A percentile compares a stretch with the other conserved stretches of the same genome.
These are phyloP conservation scores for Pseudoneurospora amorphoporcata DNA, from an alignment of 495 filamentous ascomycete species.

Conservation along the genomic window DNA sequence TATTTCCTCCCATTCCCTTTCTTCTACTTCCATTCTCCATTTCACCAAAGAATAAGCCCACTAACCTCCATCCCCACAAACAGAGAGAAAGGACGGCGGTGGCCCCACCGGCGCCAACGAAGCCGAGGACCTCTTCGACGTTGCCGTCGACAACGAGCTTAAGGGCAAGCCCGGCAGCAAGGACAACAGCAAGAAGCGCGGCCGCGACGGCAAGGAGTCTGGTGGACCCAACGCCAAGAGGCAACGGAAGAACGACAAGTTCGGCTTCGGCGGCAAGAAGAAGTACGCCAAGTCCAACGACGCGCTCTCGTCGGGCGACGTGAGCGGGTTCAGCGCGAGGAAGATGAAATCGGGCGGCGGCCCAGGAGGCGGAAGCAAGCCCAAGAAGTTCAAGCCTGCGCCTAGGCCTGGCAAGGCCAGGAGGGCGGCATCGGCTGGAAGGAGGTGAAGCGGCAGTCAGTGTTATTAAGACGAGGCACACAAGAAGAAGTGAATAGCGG, in stretches of 20 bases:
- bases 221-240: conserved; percentile 55
- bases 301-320: conserved; percentile 64
- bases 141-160: conserved; percentile 75
- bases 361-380: conserved; percentile 13
- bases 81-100: conserved; percentile 76
- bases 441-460: background rate
- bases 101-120: conserved; percentile 54
- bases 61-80: conserved; percentile 6
- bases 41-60: background rate
- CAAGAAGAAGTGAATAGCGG: background rate
- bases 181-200: conserved; percentile 26
- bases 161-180: conserved; percentile 30
- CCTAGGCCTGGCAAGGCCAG: conserved; percentile 27
- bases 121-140: conserved; percentile 88
- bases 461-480: no score
- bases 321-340: conserved; percentile 66
- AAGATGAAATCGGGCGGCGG: conserved; percentile 59
- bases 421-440: conserved; percentile 21
- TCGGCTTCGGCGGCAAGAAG: conserved; percentile 93
- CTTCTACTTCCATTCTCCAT: background rate
- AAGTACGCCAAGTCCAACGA: conserved; percentile 78
- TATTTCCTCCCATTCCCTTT: conserved; percentile 4
- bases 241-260: conserved; percentile 86
- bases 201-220: conserved; percentile 23
- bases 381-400: conserved; percentile 9